Conservation (phyloP, 2,329 filamentous ascomycete genomes). For the Orbilia oligospora region DNA sequence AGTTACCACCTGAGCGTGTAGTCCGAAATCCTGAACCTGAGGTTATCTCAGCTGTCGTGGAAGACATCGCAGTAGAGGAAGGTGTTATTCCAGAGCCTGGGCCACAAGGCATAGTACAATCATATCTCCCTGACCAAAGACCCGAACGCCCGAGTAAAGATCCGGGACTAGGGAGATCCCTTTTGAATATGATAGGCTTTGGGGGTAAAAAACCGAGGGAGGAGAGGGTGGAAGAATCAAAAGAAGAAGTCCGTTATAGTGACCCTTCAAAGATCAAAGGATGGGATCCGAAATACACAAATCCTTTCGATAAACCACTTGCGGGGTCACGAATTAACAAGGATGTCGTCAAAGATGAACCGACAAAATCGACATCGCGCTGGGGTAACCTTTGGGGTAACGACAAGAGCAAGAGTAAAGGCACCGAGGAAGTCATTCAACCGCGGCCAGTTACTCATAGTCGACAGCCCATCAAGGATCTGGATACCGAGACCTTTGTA, state of each 20-base stretch:
- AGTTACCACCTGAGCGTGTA: slow-evolving; percentile 2
- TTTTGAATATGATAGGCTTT: background rate
- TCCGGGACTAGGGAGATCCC: background rate
- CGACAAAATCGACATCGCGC: background rate
- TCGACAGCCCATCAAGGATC: slow-evolving; percentile 26
- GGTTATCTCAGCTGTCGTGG: too few relatives aligned
- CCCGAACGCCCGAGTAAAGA: background rate
- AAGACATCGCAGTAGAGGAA: too few relatives aligned
- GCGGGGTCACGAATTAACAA: background rate
- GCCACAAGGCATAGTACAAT: background rate
- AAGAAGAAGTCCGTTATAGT: slow-evolving; percentile 11
- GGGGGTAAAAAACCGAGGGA: background rate
- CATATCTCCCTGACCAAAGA: background rate
- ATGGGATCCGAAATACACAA: slow-evolving; percentile 13
- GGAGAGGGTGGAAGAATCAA: slow-evolving; percentile 29
- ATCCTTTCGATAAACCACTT: slow-evolving; percentile 21
- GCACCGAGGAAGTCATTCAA: slow-evolving; percentile 1
- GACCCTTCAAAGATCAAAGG: slow-evolving; percentile 7
- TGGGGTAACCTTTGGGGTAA: background rate
- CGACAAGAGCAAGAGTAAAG: slow-evolving; percentile 19
- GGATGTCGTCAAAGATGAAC: slow-evolving; percentile 13
- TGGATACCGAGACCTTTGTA: slow-evolving; percentile 6
- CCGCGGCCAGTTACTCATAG: slow-evolving; percentile 24
- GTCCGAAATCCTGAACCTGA: background rate
- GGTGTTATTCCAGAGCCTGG: too few relatives aligned